These are phyloP conservation scores for Pichia sp. DNA, from an alignment of 1,139 yeast genomes.

Conservation along the genomic window DNA sequence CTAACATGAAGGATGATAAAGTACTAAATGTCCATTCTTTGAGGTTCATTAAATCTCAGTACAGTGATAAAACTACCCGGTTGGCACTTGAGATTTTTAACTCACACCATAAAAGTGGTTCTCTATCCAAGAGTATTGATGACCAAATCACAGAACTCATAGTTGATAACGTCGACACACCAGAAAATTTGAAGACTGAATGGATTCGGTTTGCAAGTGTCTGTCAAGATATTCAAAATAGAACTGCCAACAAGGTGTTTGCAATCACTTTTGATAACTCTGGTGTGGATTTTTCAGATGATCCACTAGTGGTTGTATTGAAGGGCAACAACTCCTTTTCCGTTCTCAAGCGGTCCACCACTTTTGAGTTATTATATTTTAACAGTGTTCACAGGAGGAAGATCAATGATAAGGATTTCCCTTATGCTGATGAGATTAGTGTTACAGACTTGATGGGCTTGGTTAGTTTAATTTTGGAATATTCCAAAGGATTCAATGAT, in stretches of 20 bases:
- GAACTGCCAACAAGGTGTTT: slow-evolving; percentile 44
- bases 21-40: slow-evolving; percentile 37
- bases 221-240: slow-evolving; percentile 62
- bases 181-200: slow-evolving; percentile 29
- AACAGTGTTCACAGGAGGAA: slow-evolving; percentile 14
- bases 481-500: slow-evolving; percentile 10
- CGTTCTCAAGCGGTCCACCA: slow-evolving; percentile 27
- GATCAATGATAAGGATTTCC: not conserved
- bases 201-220: slow-evolving; percentile 62
- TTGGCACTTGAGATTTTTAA: slow-evolving; percentile 30
- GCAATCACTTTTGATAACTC: slow-evolving; percentile 37
- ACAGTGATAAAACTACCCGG: slow-evolving; percentile 34
- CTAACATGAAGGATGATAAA: slow-evolving; percentile 10
- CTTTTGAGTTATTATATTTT: slow-evolving; percentile 27
- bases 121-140: slow-evolving; percentile 15
- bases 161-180: not conserved
- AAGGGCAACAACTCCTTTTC: slow-evolving; percentile 26
- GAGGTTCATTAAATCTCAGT: slow-evolving; percentile 43
- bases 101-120: slow-evolving; percentile 25
- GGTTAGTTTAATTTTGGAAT: slow-evolving; percentile 13
- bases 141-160: not conserved
- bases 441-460: slow-evolving; percentile 12
- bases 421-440: slow-evolving; percentile 8
- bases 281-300: slow-evolving; percentile 14
- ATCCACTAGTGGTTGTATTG: slow-evolving; percentile 28